A percentile compares a stretch with the other conserved stretches of the same genome.
Evolutionary conservation across 352 stramenopile species (phyloP).

Genomic region (Pilasporangium apinafurcum): DNA sequence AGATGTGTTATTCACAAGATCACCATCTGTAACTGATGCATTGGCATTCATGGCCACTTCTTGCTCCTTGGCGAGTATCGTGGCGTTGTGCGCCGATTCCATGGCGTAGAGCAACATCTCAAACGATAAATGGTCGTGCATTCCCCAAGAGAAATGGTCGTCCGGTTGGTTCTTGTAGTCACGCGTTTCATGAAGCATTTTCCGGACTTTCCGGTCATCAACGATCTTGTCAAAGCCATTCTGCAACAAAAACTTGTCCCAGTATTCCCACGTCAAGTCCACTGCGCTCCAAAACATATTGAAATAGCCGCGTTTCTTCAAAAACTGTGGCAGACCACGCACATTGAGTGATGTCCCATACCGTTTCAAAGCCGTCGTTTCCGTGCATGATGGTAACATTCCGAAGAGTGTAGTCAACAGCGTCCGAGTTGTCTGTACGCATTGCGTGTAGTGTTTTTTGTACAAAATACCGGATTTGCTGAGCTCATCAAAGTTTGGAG

Average conservation of each 20-base stretch:
- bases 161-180: slow-evolving; percentile 51
- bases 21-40: not conserved
- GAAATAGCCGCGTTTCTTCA: slow-evolving; percentile 61
- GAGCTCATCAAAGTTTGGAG: slow-evolving; percentile 54
- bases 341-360: slow-evolving; percentile 47
- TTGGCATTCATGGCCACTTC: no score
- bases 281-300: slow-evolving; percentile 71
- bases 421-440: slow-evolving; percentile 60
- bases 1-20: slow-evolving; percentile 2
- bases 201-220: slow-evolving; percentile 53
- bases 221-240: slow-evolving; percentile 73
- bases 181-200: slow-evolving; percentile 52
- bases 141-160: slow-evolving; percentile 62
- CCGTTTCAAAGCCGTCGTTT: slow-evolving; percentile 54
- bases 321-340: slow-evolving; percentile 50
- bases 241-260: slow-evolving; percentile 52
- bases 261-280: slow-evolving; percentile 58
- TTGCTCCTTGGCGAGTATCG: not conserved
- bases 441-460: slow-evolving; percentile 63
- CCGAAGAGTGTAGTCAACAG: slow-evolving; percentile 66
- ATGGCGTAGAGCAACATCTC: slow-evolving; percentile 66
- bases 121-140: slow-evolving; percentile 69
- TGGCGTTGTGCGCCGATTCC: slow-evolving; percentile 35
- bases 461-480: slow-evolving; percentile 49
- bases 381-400: slow-evolving; percentile 61